Evolutionary conservation across 768 basidiomycete genomes (phyloP), one percentile per base, ranked within the genome.

Genomic region (Lyophyllum decastes): DNA sequence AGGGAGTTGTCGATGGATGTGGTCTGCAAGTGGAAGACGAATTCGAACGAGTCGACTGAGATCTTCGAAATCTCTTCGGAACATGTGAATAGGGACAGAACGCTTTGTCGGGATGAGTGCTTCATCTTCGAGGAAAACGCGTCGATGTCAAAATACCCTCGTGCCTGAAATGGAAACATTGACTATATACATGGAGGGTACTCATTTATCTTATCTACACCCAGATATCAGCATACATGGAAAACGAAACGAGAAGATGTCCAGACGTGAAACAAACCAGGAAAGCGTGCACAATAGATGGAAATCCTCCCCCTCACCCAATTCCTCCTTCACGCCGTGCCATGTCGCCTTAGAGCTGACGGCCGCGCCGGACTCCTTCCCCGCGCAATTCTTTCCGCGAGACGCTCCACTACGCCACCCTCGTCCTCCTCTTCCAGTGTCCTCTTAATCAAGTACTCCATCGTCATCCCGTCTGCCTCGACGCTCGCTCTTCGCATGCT

Each of bases 371-470:
- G 72, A 17, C 66, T 72, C 61, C 83, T 72, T 30, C 79, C 82
- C 50, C 78, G 74, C 30, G 89, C 85, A 61, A 89, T 82, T 64
- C 76, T 73, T 44, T 88, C 87, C 58, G 87, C 87, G 55, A 90
- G 68, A 61, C 78, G 72, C 64, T 89, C 88, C 19, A 86, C 81
- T 30, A 75, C 81, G 0, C 76, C 79, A 10, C 79, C 82, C 4
- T 75, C 78, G 40, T 71, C 76, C 43, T 85, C 85, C 52, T 87
- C 88, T 54, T 85, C 82, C 59, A 90, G 68, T 61, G 84, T 80
- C 62, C 74, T 78, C 71, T 82, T 82, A 54, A 91, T 87, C 55
- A 88, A 68, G 55, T 79, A 77, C 66, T 92, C 89, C 86, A 87
- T 87, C 26, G 81, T 76, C 60, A 81, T 71, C 9, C 73, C 76